Percentiles rank a stretch among this genome's conserved stretches.
Evolutionary conservation across 2,329 filamentous ascomycete species (phyloP).

Genomic region (Pseudocercospora musae): DNA sequence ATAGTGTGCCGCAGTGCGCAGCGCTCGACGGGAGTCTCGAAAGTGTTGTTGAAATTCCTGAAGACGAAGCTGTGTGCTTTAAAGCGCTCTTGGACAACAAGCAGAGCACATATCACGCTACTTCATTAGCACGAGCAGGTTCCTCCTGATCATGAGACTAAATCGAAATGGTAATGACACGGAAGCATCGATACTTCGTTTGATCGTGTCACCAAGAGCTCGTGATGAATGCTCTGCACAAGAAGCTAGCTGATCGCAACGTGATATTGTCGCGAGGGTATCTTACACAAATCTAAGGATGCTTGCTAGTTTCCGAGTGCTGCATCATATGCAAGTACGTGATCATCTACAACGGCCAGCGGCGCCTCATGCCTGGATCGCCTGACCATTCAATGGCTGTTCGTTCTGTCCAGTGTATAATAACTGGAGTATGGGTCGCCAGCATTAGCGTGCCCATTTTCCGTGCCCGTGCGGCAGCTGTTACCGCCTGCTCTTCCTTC

Average conservation of each 20-base stretch:
- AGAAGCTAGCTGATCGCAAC: slow-evolving; percentile 6
- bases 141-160: background rate
- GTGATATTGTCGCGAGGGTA: slow-evolving; percentile 1
- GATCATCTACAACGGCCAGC: slow-evolving; percentile 1
- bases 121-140: background rate
- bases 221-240: slow-evolving; percentile 1
- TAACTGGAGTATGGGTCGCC: background rate
- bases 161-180: background rate
- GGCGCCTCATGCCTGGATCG: background rate
- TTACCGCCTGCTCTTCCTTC: background rate
- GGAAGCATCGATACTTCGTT: background rate
- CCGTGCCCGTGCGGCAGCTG: background rate
- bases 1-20: too few relatives aligned
- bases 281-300: slow-evolving; percentile 6
- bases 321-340: background rate
- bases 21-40: too few relatives aligned
- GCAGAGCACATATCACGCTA: background rate
- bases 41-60: too few relatives aligned
- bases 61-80: too few relatives aligned
- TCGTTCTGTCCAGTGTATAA: background rate
- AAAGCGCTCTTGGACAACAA: too few relatives aligned
- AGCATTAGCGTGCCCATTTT: background rate
- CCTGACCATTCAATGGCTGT: background rate
- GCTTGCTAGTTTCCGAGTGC: background rate
- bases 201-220: background rate